A percentile compares a stretch with the other conserved stretches of the same genome.
Evolutionary conservation across 78 protist species (phyloP).

Genomic region (Chrysochromulina parva): DNA sequence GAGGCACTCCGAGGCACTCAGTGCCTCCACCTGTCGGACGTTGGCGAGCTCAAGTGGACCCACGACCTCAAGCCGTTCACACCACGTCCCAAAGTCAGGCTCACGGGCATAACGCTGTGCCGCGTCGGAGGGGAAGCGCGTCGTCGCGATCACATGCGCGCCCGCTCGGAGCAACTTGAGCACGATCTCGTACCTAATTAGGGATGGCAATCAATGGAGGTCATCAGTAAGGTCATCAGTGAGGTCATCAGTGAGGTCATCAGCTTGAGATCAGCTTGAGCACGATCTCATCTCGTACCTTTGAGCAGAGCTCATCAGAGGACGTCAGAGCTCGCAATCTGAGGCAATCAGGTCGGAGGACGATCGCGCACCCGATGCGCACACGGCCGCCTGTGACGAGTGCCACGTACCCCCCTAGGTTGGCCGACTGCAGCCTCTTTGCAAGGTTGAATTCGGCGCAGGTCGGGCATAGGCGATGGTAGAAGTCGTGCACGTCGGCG

Average conservation of each 20-base stretch:
- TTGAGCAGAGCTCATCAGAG: no score
- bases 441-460: conserved; percentile 11
- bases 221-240: no score
- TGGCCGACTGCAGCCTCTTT: not conserved
- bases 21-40: no score
- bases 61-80: conserved; percentile 33
- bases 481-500: not conserved
- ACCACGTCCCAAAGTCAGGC: conserved; percentile 15
- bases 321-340: no score
- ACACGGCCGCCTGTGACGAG: conserved; percentile 35
- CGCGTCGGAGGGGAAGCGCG: conserved; percentile 67
- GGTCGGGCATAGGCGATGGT: conserved; percentile 17
- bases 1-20: no score
- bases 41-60: conserved; percentile 54
- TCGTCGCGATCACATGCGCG: conserved; percentile 61
- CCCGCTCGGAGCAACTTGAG: conserved; percentile 47
- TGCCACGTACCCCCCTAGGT: conserved; percentile 9
- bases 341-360: no score
- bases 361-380: not conserved
- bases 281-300: no score
- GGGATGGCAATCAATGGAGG: no score
- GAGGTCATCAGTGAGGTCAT: no score
- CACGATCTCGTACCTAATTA: conserved; percentile 13
- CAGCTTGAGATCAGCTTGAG: no score
- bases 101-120: conserved; percentile 20